Conservation (phyloP, 202 grass and related monocot species). For the Setaria italica region DNA sequence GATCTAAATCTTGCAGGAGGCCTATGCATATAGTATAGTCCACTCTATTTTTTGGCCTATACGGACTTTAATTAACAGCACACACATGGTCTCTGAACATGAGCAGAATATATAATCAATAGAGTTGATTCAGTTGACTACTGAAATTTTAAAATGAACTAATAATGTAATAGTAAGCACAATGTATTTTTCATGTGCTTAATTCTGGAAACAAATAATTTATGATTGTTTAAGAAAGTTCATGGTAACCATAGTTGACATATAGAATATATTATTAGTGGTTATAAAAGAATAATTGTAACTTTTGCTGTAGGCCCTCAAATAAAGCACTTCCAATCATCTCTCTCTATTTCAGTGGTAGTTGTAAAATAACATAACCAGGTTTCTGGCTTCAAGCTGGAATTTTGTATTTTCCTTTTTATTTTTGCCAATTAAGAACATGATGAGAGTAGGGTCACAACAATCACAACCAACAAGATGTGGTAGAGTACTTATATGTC, state of each 20-base stretch:
- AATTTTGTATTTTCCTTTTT: neutral
- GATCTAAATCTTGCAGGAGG: constrained; percentile 21
- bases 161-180: neutral
- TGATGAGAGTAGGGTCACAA: neutral
- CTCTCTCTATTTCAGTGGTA: neutral
- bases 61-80: neutral
- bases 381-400: no score
- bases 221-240: neutral
- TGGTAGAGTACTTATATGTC: neutral
- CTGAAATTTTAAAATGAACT: neutral
- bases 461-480: neutral
- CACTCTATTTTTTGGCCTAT: neutral
- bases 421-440: neutral
- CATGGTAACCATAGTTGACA: neutral
- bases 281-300: neutral
- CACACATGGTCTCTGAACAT: neutral
- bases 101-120: neutral
- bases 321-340: neutral
- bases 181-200: constrained; percentile 31
- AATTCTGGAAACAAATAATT: neutral
- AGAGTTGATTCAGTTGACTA: constrained; percentile 12
- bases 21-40: neutral
- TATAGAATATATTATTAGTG: neutral
- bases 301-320: neutral
- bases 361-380: neutral